Base-by-base conservation (phyloP, 495 filamentous ascomycete genomes). In the Ascodesmis nigricans region DNA sequence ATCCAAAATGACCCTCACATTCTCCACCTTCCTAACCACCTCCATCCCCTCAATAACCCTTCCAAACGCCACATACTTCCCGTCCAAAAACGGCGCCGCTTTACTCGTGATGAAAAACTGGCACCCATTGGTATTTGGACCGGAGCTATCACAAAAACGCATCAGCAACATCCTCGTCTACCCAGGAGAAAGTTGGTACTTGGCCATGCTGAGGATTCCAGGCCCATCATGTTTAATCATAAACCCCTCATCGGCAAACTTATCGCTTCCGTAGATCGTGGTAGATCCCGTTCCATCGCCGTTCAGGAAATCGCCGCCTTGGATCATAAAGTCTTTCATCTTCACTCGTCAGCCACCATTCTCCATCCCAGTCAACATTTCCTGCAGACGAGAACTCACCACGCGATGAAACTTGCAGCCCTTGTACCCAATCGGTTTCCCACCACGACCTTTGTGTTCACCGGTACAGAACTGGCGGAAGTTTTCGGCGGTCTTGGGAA, bases 401-500 rank as follows among this genome's bases (percentile, higher is more conserved):
- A 95, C 75, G 39, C 90, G 71, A 53, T 97, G 87, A 46, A 97
- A 93, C 48, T 82, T 91, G 60, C 68, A 69, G 17, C 78, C 78
- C 53, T 93, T 95, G 58, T 91, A 97, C 20, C 87, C 87, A 46
- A 87, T 71, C 4, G 81, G 79, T 35, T 70, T 61, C n/a, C 82
- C 81, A 20, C 71, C 65, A 28, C 63, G 48, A 47, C 76, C 77
- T 59, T 83, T 93, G 31, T 62, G 73, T 58, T 95, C 87, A 39
- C 87, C 90, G 0, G 82, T 95, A 57, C 90, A 95, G 58, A 90
- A 91, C 51, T 90, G 79, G 9, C 84, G 77, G 54, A 97, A 93
- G 57, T 97, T 95, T 57, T 93, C 87, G 11, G 84, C 81, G 4
- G 87, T 95, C 40, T 71, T 69, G 20, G 87, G 90, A 0, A 78